A percentile compares a stretch with the other conserved stretches of the same genome.
phyloP scores from a whole-genome alignment of 1,139 yeast species.

The Debaryomyces sp. region DNA sequence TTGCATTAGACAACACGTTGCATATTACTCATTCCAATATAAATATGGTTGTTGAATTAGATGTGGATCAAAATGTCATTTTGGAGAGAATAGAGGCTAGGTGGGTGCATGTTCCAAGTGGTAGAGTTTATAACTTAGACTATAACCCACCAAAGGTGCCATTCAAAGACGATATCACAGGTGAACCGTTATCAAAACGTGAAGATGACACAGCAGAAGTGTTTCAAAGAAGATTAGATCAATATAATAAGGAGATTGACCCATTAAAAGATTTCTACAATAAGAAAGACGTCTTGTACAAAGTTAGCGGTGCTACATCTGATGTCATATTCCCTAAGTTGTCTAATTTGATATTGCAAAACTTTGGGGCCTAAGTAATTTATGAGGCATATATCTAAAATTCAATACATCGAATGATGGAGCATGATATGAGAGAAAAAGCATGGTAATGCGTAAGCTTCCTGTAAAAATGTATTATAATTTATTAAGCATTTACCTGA shows the following conservation, averaged over 20 bases:
- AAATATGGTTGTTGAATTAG: slow-evolving; percentile 78
- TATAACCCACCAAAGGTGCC: slow-evolving; percentile 88
- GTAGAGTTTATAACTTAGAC: slow-evolving; percentile 81
- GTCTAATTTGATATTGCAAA: slow-evolving; percentile 38
- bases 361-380: slow-evolving; percentile 17
- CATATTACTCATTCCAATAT: slow-evolving; percentile 40
- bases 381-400: not conserved
- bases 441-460: not conserved
- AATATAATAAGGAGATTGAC: slow-evolving; percentile 58
- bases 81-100: slow-evolving; percentile 81
- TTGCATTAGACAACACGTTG: slow-evolving; percentile 53
- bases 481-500: not conserved
- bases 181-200: slow-evolving; percentile 79
- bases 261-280: slow-evolving; percentile 69
- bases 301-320: slow-evolving; percentile 75
- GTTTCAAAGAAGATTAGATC: slow-evolving; percentile 65
- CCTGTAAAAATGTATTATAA: not conserved
- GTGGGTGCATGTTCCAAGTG: slow-evolving; percentile 83
- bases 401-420: not conserved
- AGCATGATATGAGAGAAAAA: not conserved
- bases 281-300: slow-evolving; percentile 52
- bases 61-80: slow-evolving; percentile 80
- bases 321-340: slow-evolving; percentile 83
- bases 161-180: slow-evolving; percentile 84
- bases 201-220: slow-evolving; percentile 77